Percentiles rank a stretch among this genome's conserved stretches.
Evolutionary conservation across 2,329 filamentous ascomycete species (phyloP).

Genomic region (Paecilomyces formosus): DNA sequence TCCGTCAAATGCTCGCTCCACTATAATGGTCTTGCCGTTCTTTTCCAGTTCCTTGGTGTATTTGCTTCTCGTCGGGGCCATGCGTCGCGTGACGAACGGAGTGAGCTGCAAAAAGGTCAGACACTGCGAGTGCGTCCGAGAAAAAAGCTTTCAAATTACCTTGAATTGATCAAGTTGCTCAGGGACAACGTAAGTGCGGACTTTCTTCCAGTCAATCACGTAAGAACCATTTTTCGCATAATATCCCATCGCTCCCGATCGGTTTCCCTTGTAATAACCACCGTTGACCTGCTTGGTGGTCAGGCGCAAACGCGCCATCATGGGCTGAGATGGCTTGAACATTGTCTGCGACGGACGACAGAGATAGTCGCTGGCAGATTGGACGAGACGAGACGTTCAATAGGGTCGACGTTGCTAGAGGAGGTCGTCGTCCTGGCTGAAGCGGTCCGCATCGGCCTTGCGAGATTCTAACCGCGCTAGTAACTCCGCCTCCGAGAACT

Average conservation of each 20-base stretch:
- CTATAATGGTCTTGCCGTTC: constrained; percentile 16
- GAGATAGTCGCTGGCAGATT: not conserved
- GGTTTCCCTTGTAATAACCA: constrained; percentile 95
- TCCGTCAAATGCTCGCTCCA: constrained; percentile 24
- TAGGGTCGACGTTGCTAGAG: not conserved
- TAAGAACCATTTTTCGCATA: constrained; percentile 59
- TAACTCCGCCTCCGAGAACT: not conserved
- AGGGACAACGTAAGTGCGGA: constrained; percentile 84
- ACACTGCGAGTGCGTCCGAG: not conserved
- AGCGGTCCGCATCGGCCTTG: not conserved
- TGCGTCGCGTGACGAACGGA: constrained; percentile 38
- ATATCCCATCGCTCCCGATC: constrained; percentile 79
- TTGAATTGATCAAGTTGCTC: constrained; percentile 61
- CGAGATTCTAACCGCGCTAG: not conserved
- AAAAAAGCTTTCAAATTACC: constrained; percentile 39
- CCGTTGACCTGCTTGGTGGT: constrained; percentile 90
- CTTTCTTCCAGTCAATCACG: constrained; percentile 74
- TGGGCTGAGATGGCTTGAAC: constrained; percentile 40
- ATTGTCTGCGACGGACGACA: constrained; percentile 17
- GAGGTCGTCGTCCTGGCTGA: not conserved
- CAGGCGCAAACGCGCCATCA: constrained; percentile 68
- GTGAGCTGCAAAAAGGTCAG: constrained; percentile 28
- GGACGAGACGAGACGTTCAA: not conserved
- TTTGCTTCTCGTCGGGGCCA: constrained; percentile 27
- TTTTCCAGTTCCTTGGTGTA: constrained; percentile 25